These are phyloP conservation scores for Drechslerella dactyloides DNA, from an alignment of 2,329 filamentous ascomycete genomes.

Conservation along the genomic window DNA sequence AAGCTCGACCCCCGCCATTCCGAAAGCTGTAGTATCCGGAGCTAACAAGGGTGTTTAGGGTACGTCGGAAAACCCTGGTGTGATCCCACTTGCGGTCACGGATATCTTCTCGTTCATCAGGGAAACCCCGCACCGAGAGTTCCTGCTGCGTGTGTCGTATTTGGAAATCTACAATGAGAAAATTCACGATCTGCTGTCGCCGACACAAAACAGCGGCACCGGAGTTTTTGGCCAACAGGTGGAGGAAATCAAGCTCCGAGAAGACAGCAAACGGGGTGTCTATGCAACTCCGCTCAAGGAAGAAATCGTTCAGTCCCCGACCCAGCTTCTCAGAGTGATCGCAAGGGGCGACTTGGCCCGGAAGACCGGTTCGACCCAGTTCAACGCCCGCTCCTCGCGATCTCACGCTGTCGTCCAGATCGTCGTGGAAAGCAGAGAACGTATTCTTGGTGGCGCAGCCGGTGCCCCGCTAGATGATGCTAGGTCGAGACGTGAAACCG, in stretches of 20 bases:
- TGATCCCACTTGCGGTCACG: slow-evolving; percentile 95
- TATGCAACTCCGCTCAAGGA: slow-evolving; percentile 96
- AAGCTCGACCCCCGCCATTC: background rate
- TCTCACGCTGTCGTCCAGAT: slow-evolving; percentile 99
- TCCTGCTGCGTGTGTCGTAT: slow-evolving; percentile 93
- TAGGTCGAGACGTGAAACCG: slow-evolving; percentile 54
- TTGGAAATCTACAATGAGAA: slow-evolving; percentile 98
- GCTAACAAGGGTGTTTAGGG: slow-evolving; percentile 20
- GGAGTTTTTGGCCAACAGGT: slow-evolving; percentile 66
- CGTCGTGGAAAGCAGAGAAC: slow-evolving; percentile 93
- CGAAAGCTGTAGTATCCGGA: background rate
- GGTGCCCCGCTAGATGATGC: slow-evolving; percentile 57
- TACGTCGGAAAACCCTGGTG: slow-evolving; percentile 70
- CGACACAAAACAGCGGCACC: slow-evolving; percentile 57
- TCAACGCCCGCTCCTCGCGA: slow-evolving; percentile 93
- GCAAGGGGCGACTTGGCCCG: slow-evolving; percentile 90
- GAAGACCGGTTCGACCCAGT: slow-evolving; percentile 91
- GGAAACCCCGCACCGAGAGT: slow-evolving; percentile 92
- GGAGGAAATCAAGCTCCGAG: slow-evolving; percentile 95
- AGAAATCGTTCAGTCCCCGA: slow-evolving; percentile 97
- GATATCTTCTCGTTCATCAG: slow-evolving; percentile 99
- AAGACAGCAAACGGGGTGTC: slow-evolving; percentile 94
- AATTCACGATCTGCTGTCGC: slow-evolving; percentile 88
- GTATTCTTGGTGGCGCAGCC: slow-evolving; percentile 66
- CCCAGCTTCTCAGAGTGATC: slow-evolving; percentile 91